These are phyloP conservation scores for Phytophthora kernoviae DNA, from an alignment of 352 stramenopile genomes.

Conservation along the genomic window DNA sequence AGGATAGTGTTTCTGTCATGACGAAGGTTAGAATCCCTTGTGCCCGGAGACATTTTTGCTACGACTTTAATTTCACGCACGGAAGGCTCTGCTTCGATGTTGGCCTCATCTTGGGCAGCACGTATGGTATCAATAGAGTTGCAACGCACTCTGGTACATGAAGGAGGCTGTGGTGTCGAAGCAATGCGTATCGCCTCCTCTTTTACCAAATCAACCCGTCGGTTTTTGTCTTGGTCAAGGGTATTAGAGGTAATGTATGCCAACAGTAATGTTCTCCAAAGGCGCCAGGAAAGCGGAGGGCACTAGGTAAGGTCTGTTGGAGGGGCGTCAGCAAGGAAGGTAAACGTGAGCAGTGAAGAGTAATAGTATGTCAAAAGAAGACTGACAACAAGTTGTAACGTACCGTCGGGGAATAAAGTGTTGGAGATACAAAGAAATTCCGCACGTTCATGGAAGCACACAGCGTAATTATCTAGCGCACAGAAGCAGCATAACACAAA, in stretches of 20 bases:
- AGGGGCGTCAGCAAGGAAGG: background rate
- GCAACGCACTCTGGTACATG: background rate
- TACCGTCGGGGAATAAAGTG: conserved; percentile 51
- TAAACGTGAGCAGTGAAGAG: background rate
- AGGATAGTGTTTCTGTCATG: conserved; percentile 42
- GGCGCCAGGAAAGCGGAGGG: conserved; percentile 37
- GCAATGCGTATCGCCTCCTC: conserved; percentile 32
- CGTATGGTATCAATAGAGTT: conserved; percentile 14
- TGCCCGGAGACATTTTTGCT: conserved; percentile 19
- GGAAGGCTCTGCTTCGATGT: background rate
- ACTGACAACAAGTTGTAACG: conserved; percentile 3
- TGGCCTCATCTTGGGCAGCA: conserved; percentile 1
- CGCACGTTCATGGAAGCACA: conserved; percentile 71
- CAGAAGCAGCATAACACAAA: background rate
- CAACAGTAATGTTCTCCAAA: conserved; percentile 39
- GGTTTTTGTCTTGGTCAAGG: conserved; percentile 6
- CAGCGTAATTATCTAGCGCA: conserved; percentile 54
- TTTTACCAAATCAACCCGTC: conserved; percentile 10
- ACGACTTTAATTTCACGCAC: conserved; percentile 7
- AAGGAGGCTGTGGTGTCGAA: conserved; percentile 7
- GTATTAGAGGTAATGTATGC: conserved; percentile 29
- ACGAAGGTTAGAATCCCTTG: conserved; percentile 35
- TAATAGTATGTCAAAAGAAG: background rate
- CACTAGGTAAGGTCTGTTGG: conserved; percentile 46
- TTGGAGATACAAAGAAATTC: conserved; percentile 66